Conservation (phyloP, 306 rosid species). For the Lathyrus sativus region DNA sequence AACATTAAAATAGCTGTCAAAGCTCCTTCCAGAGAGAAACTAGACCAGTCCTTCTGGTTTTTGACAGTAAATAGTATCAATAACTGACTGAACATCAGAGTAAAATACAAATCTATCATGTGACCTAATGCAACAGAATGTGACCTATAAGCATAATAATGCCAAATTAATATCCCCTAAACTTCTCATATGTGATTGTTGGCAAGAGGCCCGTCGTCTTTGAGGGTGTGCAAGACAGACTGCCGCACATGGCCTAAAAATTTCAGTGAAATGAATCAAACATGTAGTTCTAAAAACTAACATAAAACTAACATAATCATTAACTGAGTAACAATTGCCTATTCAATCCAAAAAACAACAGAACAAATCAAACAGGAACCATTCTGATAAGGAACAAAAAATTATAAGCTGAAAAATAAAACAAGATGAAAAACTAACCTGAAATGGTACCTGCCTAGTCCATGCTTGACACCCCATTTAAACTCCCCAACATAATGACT, state of each 20-base stretch:
- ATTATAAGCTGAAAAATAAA: neutral
- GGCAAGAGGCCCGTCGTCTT: no score
- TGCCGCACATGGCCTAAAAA: no score
- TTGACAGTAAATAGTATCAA: slow-evolving; percentile 18
- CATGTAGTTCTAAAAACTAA: neutral
- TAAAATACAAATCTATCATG: slow-evolving; percentile 5
- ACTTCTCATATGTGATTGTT: slow-evolving; percentile 5
- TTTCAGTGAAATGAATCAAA: slow-evolving; percentile 11
- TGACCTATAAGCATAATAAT: neutral
- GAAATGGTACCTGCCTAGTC: slow-evolving; percentile 90
- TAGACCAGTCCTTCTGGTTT: slow-evolving; percentile 18
- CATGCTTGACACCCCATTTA: slow-evolving; percentile 95
- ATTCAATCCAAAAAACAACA: no score
- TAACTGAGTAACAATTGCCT: no score
- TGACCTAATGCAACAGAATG: slow-evolving; percentile 8
- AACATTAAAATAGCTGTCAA: slow-evolving; percentile 30
- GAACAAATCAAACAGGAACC: slow-evolving; percentile 4
- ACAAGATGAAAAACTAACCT: slow-evolving; percentile 47
- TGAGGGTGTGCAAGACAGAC: no score
- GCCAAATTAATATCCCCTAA: slow-evolving; percentile 22
- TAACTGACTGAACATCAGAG: slow-evolving; percentile 20
- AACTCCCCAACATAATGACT: slow-evolving; percentile 86
- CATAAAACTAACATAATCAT: no score
- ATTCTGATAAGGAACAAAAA: neutral
- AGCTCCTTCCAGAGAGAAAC: slow-evolving; percentile 26